Base-by-base conservation (phyloP, 2,329 filamentous ascomycete genomes). In the Cadophora malorum region DNA sequence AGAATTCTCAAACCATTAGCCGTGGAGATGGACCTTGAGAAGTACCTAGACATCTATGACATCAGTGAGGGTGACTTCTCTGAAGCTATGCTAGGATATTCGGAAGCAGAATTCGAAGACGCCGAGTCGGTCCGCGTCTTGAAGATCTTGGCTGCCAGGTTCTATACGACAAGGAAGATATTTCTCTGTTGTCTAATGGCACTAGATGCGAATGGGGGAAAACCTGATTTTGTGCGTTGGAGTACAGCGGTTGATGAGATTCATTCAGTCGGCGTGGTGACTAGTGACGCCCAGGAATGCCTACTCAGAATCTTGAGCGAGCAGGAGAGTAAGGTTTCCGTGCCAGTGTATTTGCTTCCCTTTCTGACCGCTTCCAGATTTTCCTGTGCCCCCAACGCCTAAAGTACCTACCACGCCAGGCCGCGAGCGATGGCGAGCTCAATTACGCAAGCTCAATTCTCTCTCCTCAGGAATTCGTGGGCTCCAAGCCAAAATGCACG, bases 401-500 rank as follows among this genome's bases (percentile, higher is more conserved):
- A 88, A 86, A 76, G 75, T 83, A 62, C 86, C 86, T 63, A 75
- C 90, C 31, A 90, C 91, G 1, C 92, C 94, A 1, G 87, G 87
- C n/a, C 90, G 90, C 64, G 94, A 97, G 76, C 89, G 93, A 69
- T 90, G 95, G 83, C 91, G 94, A 66, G 90, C 91, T 65, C 95
- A 97, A 78, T 86, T 97, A 67, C 90, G 93, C 69, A 95, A 97
- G 77, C 87, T 99, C 52, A 93, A 92, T 76, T 92, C 91, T 0
- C 84, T 99, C 41, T 97, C 94, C 0, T 92, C 94, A 65, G 94
- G 94, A 19, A 97, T 98, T 69, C 90, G 94, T 33, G 92, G 93
- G 12, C 84, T 99, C 60, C 95, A 98, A 79, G 96, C 96, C 45
- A 99, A 98, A 79, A 89, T 99, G 82, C 94, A 96, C 69, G 84